Evolutionary conservation across 108 stramenopile species (phyloP).

Genomic region (Skeletonema costatum): DNA sequence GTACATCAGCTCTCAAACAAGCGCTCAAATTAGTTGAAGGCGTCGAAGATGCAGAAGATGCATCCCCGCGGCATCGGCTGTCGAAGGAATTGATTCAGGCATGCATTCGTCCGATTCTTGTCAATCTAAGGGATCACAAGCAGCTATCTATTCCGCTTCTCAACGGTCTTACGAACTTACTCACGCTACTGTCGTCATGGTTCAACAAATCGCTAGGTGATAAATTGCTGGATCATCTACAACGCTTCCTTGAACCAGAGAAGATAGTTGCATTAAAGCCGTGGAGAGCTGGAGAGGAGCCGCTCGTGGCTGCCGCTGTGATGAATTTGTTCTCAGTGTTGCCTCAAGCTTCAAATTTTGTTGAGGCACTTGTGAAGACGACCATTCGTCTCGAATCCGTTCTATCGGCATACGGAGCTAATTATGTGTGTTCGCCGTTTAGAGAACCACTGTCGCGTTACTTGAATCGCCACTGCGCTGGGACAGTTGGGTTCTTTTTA

Average conservation of each 20-base stretch:
- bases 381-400: constrained; percentile 72
- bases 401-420: constrained; percentile 58
- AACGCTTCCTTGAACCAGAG: constrained; percentile 78
- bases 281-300: constrained; percentile 79
- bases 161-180: constrained; percentile 68
- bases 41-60: constrained; percentile 36
- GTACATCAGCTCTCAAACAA: constrained; percentile 71
- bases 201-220: constrained; percentile 88
- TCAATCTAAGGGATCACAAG: constrained; percentile 81
- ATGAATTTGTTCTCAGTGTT: constrained; percentile 73
- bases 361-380: constrained; percentile 83
- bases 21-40: constrained; percentile 63
- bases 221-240: constrained; percentile 83
- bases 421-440: constrained; percentile 61
- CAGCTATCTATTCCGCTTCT: constrained; percentile 70
- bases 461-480: constrained; percentile 74
- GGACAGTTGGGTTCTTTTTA: constrained; percentile 68
- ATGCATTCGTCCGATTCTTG: constrained; percentile 80
- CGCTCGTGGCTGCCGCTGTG: constrained; percentile 76
- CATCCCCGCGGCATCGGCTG: constrained; percentile 55
- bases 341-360: constrained; percentile 75
- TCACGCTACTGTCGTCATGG: constrained; percentile 80
- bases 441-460: constrained; percentile 75
- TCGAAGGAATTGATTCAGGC: constrained; percentile 86
- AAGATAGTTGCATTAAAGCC: constrained; percentile 56